These are phyloP conservation scores for Phlyctochytrium arcticum DNA, from an alignment of 192 early-diverging fungal genomes.

Conservation along the genomic window DNA sequence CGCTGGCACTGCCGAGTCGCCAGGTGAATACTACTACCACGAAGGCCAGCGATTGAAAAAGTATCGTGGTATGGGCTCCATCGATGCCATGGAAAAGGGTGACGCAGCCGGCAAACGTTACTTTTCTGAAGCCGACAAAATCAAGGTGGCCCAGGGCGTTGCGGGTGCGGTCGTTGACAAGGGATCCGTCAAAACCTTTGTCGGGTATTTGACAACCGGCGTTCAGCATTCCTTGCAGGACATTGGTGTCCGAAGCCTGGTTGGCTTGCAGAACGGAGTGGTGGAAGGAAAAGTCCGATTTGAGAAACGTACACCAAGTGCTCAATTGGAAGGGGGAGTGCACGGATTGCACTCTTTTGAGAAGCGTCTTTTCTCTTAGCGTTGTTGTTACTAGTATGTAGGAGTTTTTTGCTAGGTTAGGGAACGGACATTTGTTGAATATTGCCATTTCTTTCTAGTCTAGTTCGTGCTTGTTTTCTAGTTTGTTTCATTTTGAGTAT, in stretches of 20 bases:
- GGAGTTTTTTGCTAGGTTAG: no score
- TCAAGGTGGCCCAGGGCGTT: conserved; percentile 99
- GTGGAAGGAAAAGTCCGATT: conserved; percentile 76
- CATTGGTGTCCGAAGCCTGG: conserved; percentile 76
- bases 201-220: conserved; percentile 87
- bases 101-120: conserved; percentile 78
- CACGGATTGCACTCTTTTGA: conserved; percentile 85
- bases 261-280: conserved; percentile 66
- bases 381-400: no score
- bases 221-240: conserved; percentile 97
- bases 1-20: conserved; percentile 92
- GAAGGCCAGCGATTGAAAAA: conserved; percentile 96
- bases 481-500: no score
- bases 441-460: no score
- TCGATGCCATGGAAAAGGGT: conserved; percentile 92
- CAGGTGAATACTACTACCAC: conserved; percentile 98
- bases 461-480: no score
- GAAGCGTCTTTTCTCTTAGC: conserved; percentile 38
- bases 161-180: conserved; percentile 96
- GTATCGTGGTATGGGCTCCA: conserved; percentile 98
- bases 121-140: conserved; percentile 92
- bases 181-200: conserved; percentile 90
- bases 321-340: conserved; percentile 95
- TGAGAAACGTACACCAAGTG: conserved; percentile 90
- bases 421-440: no score